Evolutionary conservation across 371 early-diverging fungal genomes (phyloP), one percentile per base, ranked within the genome.

Genomic region (Chytridium lagenaria): DNA sequence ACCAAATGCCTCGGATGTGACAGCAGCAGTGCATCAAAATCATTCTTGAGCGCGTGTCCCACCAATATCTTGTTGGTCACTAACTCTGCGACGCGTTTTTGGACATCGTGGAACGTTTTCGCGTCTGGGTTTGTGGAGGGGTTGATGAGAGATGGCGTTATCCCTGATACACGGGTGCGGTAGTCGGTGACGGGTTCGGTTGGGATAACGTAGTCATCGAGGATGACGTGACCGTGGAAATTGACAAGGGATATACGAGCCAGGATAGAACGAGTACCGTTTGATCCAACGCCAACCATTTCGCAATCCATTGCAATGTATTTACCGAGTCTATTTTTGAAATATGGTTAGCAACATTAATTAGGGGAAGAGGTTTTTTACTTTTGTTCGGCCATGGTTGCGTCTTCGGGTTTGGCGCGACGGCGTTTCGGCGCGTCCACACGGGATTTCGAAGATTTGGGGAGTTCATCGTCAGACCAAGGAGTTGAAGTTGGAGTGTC

Each of bases 261-360:
- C 63, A 98, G 79, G 19, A 89, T 92, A 2, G 95, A 94, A 37
- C 89, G 80, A 15, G 50, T 71, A 1, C 96, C 99, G 36, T 89
- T 90, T 19, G 87, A 85, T 0, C 97, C 98, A n/a, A 93, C 93
- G 37, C 98, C 98, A 57, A 98, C 98, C 98, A 97, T 98, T 81
- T 98, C 98, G 82, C 99, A 98, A 89, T 98, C 99, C 31, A 98
- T 92, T 10, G 94, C 98, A 1, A 98, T 79, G 67, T 78, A 83
- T 70, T 81, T 82, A 10, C 85, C 85, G 39, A 74, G 67, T 68
- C 80, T 28, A n/a, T n/a, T n/a, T n/a, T n/a, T n/a, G n/a, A n/a
- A n/a, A n/a, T n/a, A n/a, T n/a, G n/a, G n/a, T n/a, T n/a, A n/a
- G n/a, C n/a, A n/a, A n/a, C n/a, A n/a, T n/a, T n/a, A n/a, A n/a